Base-by-base conservation (phyloP, 208 protist species). In the Eutreptiella sp. region DNA sequence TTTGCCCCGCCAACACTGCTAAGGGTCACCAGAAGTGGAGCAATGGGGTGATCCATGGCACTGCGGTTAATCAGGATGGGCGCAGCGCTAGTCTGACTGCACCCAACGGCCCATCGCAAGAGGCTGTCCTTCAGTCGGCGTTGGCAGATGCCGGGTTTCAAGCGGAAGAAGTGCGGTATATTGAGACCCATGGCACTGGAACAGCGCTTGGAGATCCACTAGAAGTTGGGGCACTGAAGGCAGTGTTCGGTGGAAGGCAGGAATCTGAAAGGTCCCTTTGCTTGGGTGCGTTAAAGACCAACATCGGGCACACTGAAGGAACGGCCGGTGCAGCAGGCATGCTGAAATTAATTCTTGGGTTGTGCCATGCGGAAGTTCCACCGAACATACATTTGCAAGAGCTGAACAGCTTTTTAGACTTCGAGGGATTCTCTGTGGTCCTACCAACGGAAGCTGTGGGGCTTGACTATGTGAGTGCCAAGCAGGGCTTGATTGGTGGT, bases 21-120 rank as follows among this genome's bases (percentile, higher is more conserved):
- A 55, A 55, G 11, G 19, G 31, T 26, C 23, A 28, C 27, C 26
- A 32, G 27, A 24, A 69, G 19, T 4, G 16, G 11, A 69, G 62
- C 24, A 57, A 68, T 34, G 23, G 7, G 3, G 48, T 47, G 9
- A 41, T 89, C n/a, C 33, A 43, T 2, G 80, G 68, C n/a, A 45
- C 72, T 21, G 55, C 43, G 16, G 48, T 67, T 0, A 87, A 83
- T 42, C 65, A 81, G 11, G 81, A 87, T 62, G 83, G 82, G 27
- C 27, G 27, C 34, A 21, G 9, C 23, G 57, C 62, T 19, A n/a
- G 43, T 11, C 32, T 69, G 2, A 69, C 62, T 33, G 36, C 72
- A 21, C 72, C 72, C 28, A 78, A 73, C 31, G 14, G 7, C 23
- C 36, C 41, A 16, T 41, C 74, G 4, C 72, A 78, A 54, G 4